Conservation (phyloP, 345 rosid genomes). For the Camelina hispida region DNA sequence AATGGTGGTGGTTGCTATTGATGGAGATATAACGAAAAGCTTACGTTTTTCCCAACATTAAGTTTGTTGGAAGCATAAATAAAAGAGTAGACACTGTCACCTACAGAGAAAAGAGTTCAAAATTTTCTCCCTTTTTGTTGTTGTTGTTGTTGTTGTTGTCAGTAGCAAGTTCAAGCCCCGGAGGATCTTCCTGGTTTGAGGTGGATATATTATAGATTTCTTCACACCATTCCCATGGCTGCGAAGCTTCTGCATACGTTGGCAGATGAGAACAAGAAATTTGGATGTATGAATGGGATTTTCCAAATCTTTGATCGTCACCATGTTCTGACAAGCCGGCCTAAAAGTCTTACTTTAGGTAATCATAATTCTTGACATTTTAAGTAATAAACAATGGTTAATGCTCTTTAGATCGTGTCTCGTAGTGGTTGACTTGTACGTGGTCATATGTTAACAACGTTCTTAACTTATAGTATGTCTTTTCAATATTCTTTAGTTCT, state of each 20-base stretch:
- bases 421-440: conserved; percentile 41
- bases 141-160: neutral
- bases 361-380: conserved; percentile 12
- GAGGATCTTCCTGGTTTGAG: conserved; percentile 3
- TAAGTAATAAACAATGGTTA: neutral
- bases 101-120: conserved; percentile 13
- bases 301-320: conserved; percentile 88
- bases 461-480: conserved; percentile 12
- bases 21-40: conserved; percentile 33
- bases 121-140: neutral
- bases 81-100: neutral
- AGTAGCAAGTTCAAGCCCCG: neutral
- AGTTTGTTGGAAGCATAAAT: neutral
- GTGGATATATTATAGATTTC: neutral
- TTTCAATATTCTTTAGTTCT: conserved; percentile 28
- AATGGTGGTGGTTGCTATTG: conserved; percentile 40
- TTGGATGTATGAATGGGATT: conserved; percentile 94
- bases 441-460: conserved; percentile 14
- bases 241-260: conserved; percentile 89
- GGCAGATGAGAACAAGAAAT: conserved; percentile 92
- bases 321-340: conserved; percentile 58
- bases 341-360: conserved; percentile 74
- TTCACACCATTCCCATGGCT: conserved; percentile 61
- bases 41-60: conserved; percentile 29
- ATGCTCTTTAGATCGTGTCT: conserved; percentile 36